A percentile compares a stretch with the other conserved stretches of the same genome.
These are phyloP conservation scores for Wickerhamiella pararugosa DNA, from an alignment of 1,139 yeast species.

Conservation along the genomic window DNA sequence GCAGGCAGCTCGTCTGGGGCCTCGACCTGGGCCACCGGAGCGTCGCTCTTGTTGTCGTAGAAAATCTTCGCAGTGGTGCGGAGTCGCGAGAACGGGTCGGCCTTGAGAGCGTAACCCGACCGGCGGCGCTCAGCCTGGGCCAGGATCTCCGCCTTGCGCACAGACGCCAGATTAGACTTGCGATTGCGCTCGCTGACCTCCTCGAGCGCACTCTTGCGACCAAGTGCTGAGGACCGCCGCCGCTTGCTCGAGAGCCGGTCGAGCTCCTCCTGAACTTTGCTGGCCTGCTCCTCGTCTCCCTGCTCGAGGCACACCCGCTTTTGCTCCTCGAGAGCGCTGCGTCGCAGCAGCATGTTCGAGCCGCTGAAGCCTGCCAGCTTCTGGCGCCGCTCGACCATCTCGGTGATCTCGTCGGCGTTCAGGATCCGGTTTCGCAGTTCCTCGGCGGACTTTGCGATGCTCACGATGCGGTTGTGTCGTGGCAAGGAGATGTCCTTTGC, in stretches of 20 bases:
- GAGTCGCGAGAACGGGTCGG: constrained; percentile 82
- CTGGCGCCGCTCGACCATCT: constrained; percentile 61
- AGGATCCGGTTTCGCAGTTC: constrained; percentile 49
- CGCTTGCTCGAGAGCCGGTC: constrained; percentile 19
- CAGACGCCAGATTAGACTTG: constrained; percentile 57
- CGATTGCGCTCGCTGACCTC: constrained; percentile 71
- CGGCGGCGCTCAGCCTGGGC: constrained; percentile 44
- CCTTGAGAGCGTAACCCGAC: constrained; percentile 25
- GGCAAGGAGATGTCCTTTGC: constrained; percentile 50
- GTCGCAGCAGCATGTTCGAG: constrained; percentile 65
- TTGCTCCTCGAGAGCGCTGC: constrained; percentile 59
- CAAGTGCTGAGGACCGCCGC: neutral
- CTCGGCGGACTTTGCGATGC: constrained; percentile 46
- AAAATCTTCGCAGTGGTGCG: constrained; percentile 77
- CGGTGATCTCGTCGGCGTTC: constrained; percentile 64
- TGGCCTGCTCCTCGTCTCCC: constrained; percentile 37
- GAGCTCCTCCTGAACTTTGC: constrained; percentile 40
- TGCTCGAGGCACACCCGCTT: constrained; percentile 63
- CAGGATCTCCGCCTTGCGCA: constrained; percentile 65
- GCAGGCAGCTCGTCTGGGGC: constrained; percentile 11
- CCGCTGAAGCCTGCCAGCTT: constrained; percentile 40
- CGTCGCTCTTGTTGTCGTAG: constrained; percentile 32
- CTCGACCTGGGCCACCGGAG: constrained; percentile 24
- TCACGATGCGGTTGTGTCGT: constrained; percentile 47
- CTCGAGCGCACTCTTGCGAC: constrained; percentile 2